A percentile compares a stretch with the other conserved stretches of the same genome.
Evolutionary conservation across 306 rosid genomes (phyloP).

Genomic region (Acmispon strigosus): DNA sequence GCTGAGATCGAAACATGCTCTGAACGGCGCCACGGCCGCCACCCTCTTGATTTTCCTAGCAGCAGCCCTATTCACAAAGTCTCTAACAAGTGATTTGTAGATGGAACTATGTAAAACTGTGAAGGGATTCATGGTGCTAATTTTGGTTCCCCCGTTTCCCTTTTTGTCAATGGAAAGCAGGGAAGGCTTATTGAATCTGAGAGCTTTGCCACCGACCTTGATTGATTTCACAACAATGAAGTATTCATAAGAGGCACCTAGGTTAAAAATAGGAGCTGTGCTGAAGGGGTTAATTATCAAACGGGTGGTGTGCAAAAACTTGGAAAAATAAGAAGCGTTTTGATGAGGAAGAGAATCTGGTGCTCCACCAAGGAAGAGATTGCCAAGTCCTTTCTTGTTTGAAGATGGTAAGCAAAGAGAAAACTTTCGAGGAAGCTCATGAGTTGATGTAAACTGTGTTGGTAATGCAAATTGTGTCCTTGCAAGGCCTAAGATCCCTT

Average conservation of each 20-base stretch:
- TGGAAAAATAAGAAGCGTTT: neutral
- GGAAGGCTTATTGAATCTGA: slow-evolving; percentile 21
- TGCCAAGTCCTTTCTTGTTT: slow-evolving; percentile 15
- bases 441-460: neutral
- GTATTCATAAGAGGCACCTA: slow-evolving; percentile 28
- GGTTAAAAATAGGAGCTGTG: neutral
- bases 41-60: slow-evolving; percentile 21
- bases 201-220: slow-evolving; percentile 10
- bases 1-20: slow-evolving; percentile 23
- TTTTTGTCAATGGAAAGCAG: slow-evolving; percentile 5
- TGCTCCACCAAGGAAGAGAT: slow-evolving; percentile 20
- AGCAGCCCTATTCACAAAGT: slow-evolving; percentile 19
- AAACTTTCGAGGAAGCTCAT: slow-evolving; percentile 17
- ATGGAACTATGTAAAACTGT: slow-evolving; percentile 11
- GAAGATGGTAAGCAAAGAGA: slow-evolving; percentile 33
- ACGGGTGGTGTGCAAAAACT: neutral
- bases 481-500: slow-evolving; percentile 32
- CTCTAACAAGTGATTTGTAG: slow-evolving; percentile 22
- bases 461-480: slow-evolving; percentile 8
- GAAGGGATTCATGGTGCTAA: slow-evolving; percentile 13
- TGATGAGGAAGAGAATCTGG: neutral
- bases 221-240: slow-evolving; percentile 24
- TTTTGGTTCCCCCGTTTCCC: slow-evolving; percentile 30
- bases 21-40: slow-evolving; percentile 7
- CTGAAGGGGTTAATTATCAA: slow-evolving; percentile 18